Evolutionary conservation across 1,139 yeast genomes (phyloP).

Genomic region (Kodamaea anthophila): DNA sequence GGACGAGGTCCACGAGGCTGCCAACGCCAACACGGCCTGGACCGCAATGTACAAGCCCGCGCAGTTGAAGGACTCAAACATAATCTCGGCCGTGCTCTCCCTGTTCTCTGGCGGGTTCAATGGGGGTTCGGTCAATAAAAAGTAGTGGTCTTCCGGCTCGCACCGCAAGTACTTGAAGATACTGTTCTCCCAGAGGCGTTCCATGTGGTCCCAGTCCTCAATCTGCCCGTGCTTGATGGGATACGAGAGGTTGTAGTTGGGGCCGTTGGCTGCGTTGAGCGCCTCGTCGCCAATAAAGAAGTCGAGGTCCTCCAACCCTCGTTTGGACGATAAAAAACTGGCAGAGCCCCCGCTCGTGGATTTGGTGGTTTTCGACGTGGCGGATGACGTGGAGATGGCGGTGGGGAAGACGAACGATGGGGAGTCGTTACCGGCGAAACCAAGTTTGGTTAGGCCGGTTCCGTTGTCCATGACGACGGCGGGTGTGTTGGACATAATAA

Average conservation of each 20-base stretch:
- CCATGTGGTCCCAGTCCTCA: conserved; percentile 99
- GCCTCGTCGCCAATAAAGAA: conserved; percentile 97
- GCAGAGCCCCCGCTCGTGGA: conserved; percentile 20
- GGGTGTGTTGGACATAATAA: too few relatives aligned
- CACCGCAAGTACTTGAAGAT: conserved; percentile 93
- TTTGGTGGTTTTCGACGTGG: conserved; percentile 34
- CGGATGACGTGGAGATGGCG: conserved; percentile 79
- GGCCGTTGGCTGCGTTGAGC: conserved; percentile 78
- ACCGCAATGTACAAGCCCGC: conserved; percentile 98
- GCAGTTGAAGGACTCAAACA: conserved; percentile 97
- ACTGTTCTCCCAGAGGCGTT: conserved; percentile 96
- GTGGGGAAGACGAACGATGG: conserved; percentile 98
- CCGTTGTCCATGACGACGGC: conserved; percentile 98
- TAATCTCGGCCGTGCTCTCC: conserved; percentile 96
- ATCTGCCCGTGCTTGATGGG: conserved; percentile 98
- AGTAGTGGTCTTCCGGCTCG: conserved; percentile 98
- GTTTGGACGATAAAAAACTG: conserved; percentile 52
- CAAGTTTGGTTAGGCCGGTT: conserved; percentile 95
- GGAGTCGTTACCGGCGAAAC: conserved; percentile 97
- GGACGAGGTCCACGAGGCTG: conserved; percentile 98
- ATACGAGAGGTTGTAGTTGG: conserved; percentile 80
- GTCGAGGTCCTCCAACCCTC: conserved; percentile 93
- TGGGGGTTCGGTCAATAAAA: conserved; percentile 94
- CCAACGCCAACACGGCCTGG: conserved; percentile 96
- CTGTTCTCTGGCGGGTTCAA: conserved; percentile 98